These are phyloP conservation scores for Prunus mira DNA, from an alignment of 306 rosid genomes.

Conservation along the genomic window DNA sequence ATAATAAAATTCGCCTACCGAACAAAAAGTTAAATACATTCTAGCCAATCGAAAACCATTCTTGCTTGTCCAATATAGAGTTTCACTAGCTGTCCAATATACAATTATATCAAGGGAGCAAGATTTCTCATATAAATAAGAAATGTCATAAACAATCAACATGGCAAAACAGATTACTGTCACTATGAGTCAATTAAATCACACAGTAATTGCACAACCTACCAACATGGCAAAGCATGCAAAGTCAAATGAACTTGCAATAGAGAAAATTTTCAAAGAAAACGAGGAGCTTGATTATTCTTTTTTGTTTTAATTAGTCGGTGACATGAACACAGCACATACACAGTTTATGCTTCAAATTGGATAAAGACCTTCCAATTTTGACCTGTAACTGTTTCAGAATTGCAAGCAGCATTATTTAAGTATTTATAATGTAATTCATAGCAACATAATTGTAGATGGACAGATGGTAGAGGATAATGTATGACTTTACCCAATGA, in stretches of 20 bases:
- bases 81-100: background rate
- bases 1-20: background rate
- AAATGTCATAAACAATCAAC: background rate
- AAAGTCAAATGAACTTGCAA: background rate
- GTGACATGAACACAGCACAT: background rate
- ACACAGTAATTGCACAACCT: background rate
- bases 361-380: background rate
- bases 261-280: background rate
- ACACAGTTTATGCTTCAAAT: background rate
- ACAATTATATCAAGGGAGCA: background rate
- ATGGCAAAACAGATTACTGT: background rate
- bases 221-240: background rate
- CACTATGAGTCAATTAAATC: background rate
- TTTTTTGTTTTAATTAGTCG: background rate
- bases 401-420: background rate
- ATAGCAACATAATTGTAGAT: background rate
- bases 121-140: background rate
- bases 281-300: background rate
- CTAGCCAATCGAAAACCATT: background rate
- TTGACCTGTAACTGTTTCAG: background rate
- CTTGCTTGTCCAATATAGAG: background rate
- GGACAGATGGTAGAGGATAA: background rate
- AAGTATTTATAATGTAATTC: background rate
- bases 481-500: background rate
- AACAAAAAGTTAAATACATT: background rate